Evolutionary conservation across 768 basidiomycete genomes (phyloP), one percentile per base, ranked within the genome.

Genomic region (Mycena amicta): DNA sequence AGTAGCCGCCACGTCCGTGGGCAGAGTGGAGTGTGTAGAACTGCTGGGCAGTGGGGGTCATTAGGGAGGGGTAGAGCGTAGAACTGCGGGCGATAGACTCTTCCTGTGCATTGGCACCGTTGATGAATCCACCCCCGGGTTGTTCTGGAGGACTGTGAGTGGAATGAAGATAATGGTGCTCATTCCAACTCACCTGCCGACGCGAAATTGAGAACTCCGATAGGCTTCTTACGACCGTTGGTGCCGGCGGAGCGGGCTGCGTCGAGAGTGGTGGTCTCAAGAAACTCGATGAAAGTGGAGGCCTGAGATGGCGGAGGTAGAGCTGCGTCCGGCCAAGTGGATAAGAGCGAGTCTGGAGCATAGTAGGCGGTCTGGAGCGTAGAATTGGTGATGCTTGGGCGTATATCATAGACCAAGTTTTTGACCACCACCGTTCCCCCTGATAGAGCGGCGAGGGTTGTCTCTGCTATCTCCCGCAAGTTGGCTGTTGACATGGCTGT

Each of bases 41-140:
- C 39, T 79, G 76, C 43, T 81, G 74, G 0, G 83, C 86, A 4
- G 75, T 76, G 16, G 71, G 68, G 11, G 85, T 82, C 66, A 78
- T 77, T 55, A 92, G 85, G 8, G 85, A 80, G 1, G 80, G 74
- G 62, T 86, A 89, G 5, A 93, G 73, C 4, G 86, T 88, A 12
- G 89, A 90, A 4, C 89, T 83, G 40, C 90, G 84, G 12, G 90
- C 89, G 64, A 93, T 81, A 33, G 86, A 86, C 70, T 93, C 90
- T 69, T 93, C 91, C 65, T 93, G 90, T 1, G 91, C 90, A 57
- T 85, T 83, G 0, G 88, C 83, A 16, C 90, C 91, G 55, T 71
- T 78, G 57, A 82, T 78, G 71, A 93, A 92, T 5, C 91, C 91
- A 3, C 91, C 90, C 1, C 90, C 90, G 13, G 47, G 47, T 22